Conservation (phyloP, 2,329 filamentous ascomycete genomes). For the Paradendryphiella salina region DNA sequence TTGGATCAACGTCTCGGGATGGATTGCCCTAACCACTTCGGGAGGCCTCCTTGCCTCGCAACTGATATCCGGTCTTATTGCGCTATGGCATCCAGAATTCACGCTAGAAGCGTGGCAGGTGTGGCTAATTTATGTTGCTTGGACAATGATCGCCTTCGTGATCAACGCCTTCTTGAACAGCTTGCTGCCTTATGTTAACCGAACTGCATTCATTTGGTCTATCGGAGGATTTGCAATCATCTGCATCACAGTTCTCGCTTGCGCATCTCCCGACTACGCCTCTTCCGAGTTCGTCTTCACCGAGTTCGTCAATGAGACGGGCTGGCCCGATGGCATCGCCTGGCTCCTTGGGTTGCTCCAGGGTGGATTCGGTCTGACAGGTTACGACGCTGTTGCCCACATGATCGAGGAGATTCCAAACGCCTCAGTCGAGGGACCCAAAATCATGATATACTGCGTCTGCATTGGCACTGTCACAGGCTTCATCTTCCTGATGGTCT, state of each 20-base stretch:
- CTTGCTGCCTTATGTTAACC: slow-evolving; percentile 66
- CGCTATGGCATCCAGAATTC: slow-evolving; percentile 63
- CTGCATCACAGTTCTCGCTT: slow-evolving; percentile 69
- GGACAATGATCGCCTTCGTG: slow-evolving; percentile 62
- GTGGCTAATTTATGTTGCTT: slow-evolving; percentile 71
- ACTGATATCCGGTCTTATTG: slow-evolving; percentile 67
- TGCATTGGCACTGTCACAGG: slow-evolving; percentile 65
- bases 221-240: slow-evolving; percentile 70
- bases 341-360: slow-evolving; percentile 58
- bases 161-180: slow-evolving; percentile 68
- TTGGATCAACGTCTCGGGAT: slow-evolving; percentile 74
- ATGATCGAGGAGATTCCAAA: slow-evolving; percentile 66
- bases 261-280: slow-evolving; percentile 66
- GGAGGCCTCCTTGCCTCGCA: slow-evolving; percentile 69
- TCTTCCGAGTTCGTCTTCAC: slow-evolving; percentile 67
- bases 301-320: slow-evolving; percentile 68
- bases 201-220: slow-evolving; percentile 72
- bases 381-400: slow-evolving; percentile 58
- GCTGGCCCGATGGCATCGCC: slow-evolving; percentile 69
- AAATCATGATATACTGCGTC: slow-evolving; percentile 68
- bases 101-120: slow-evolving; percentile 67
- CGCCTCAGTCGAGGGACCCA: slow-evolving; percentile 61
- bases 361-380: slow-evolving; percentile 59
- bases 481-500: slow-evolving; percentile 63
- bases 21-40: slow-evolving; percentile 68